Percentiles rank a stretch among this genome's conserved stretches.
phyloP scores from a whole-genome alignment of 2,329 filamentous ascomycete species.

The Curvularia hawaiiensis region DNA sequence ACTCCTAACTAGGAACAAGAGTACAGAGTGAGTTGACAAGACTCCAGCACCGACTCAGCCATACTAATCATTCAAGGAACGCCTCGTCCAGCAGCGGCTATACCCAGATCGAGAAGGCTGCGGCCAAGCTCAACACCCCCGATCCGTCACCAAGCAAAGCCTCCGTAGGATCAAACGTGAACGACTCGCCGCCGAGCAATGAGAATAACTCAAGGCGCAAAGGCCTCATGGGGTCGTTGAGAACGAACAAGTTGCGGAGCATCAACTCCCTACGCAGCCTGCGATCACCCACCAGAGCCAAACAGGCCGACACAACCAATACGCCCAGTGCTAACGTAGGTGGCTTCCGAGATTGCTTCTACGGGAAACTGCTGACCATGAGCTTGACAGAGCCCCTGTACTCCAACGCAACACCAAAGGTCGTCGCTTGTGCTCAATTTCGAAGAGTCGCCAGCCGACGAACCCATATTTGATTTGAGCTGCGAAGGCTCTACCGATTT shows the following conservation, averaged over 20 bases:
- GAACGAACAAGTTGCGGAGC: constrained; percentile 29
- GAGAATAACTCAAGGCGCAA: constrained; percentile 36
- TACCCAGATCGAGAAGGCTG: constrained; percentile 16
- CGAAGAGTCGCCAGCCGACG: constrained; percentile 29
- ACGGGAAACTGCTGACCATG: neutral
- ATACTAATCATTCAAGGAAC: constrained; percentile 11
- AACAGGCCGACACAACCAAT: constrained; percentile 12
- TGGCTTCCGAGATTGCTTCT: neutral
- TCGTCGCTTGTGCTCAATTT: constrained; percentile 37
- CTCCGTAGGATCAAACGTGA: constrained; percentile 10
- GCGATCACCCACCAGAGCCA: constrained; percentile 28
- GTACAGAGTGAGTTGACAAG: neutral
- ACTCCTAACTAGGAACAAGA: constrained; percentile 26
- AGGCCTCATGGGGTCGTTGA: constrained; percentile 34
- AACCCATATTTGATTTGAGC: constrained; percentile 32
- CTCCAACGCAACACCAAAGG: constrained; percentile 15
- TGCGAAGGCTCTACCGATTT: constrained; percentile 20
- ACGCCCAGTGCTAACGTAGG: constrained; percentile 2
- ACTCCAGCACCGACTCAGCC: neutral
- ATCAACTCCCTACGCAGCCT: constrained; percentile 34
- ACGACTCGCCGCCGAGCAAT: constrained; percentile 21
- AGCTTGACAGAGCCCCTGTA: constrained; percentile 16
- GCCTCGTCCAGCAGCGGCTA: neutral
- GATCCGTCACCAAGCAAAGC: constrained; percentile 5
- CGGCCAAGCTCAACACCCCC: constrained; percentile 19